Percentiles rank a stretch among this genome's conserved stretches.
phyloP scores from a whole-genome alignment of 2,329 filamentous ascomycete species.

The Pseudogymnoascus destructans region DNA sequence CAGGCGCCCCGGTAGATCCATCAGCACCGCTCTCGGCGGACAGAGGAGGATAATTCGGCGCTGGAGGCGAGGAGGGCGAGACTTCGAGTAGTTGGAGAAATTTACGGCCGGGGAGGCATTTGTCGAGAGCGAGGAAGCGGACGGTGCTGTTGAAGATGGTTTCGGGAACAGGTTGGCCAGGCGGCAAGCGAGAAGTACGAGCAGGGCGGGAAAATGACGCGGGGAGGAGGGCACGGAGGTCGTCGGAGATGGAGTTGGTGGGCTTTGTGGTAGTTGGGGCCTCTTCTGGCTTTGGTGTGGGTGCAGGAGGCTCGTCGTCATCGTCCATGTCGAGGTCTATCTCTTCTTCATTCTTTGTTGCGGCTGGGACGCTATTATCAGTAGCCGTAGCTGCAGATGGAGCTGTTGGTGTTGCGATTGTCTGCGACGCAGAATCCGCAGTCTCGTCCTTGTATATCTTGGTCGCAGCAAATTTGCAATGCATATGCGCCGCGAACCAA shows the following conservation, averaged over 20 bases:
- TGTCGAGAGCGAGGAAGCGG: constrained; percentile 80
- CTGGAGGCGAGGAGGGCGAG: constrained; percentile 15
- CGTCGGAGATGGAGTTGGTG: constrained; percentile 32
- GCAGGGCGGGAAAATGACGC: constrained; percentile 51
- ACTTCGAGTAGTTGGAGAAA: constrained; percentile 72
- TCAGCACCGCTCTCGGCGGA: not conserved
- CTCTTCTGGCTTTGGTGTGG: constrained; percentile 15
- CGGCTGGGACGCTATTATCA: not conserved
- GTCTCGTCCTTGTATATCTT: constrained; percentile 36
- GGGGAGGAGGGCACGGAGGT: constrained; percentile 61
- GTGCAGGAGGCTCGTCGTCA: constrained; percentile 25
- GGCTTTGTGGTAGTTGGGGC: constrained; percentile 18
- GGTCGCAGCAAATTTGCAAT: constrained; percentile 70
- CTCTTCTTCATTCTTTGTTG: constrained; percentile 47
- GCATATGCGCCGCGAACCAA: constrained; percentile 92
- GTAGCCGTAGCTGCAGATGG: not conserved
- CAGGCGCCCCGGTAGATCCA: not conserved
- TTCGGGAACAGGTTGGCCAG: constrained; percentile 52
- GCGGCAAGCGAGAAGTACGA: constrained; percentile 28
- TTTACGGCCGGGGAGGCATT: constrained; percentile 66
- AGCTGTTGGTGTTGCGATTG: not conserved
- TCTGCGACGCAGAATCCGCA: not conserved
- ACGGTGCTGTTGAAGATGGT: constrained; percentile 68
- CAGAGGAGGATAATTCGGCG: constrained; percentile 13
- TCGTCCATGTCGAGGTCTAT: constrained; percentile 53